Evolutionary conservation across 2,329 filamentous ascomycete species (phyloP).

Genomic region (Neurospora sp.): DNA sequence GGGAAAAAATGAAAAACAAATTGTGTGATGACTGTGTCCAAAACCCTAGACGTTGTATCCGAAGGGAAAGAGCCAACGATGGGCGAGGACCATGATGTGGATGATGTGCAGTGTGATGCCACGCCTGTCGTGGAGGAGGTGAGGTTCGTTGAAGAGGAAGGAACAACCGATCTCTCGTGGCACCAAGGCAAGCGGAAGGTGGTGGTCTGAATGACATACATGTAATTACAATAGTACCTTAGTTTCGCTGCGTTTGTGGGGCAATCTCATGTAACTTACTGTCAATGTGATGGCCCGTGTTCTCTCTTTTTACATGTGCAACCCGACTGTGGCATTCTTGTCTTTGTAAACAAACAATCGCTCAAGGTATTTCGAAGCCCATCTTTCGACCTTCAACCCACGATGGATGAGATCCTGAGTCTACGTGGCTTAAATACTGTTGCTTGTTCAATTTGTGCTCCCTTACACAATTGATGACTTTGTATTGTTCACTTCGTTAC

Average conservation of each 20-base stretch:
- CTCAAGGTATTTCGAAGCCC: neutral
- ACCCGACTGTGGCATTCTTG: neutral
- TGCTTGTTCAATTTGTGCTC: neutral
- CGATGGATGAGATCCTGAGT: neutral
- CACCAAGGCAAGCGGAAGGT: neutral
- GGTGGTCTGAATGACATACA: neutral
- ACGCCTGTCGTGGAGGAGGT: neutral
- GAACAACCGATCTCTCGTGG: neutral
- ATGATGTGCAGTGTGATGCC: neutral
- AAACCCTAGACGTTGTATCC: neutral
- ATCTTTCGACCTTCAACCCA: neutral
- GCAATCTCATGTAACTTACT: neutral
- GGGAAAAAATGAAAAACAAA: neutral
- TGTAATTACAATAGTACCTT: neutral
- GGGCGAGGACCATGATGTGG: neutral
- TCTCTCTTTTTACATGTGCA: neutral
- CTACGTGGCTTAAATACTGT: neutral
- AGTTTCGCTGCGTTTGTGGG: neutral
- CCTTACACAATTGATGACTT: neutral
- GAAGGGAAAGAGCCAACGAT: neutral
- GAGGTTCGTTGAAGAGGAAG: neutral
- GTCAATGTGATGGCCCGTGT: neutral
- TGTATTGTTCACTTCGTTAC: neutral
- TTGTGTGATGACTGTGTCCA: neutral
- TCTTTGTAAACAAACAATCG: neutral